These are phyloP conservation scores for Suhomyces chickasaworum DNA, from an alignment of 1,139 yeast species.

Conservation along the genomic window DNA sequence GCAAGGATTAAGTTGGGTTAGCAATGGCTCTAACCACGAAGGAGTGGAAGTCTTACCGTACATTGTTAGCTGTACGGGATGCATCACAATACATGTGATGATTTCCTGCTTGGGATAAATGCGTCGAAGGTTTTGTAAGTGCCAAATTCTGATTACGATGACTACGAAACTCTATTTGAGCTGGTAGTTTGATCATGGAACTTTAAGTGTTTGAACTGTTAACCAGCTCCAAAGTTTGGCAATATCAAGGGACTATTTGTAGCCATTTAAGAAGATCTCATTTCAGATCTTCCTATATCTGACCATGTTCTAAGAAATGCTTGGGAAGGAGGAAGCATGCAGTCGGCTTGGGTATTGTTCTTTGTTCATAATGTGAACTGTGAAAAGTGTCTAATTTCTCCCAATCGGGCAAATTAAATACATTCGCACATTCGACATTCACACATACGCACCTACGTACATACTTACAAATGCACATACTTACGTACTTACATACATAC, in stretches of 20 bases:
- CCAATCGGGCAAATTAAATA: neutral
- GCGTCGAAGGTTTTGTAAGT: neutral
- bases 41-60: conserved; percentile 2
- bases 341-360: neutral
- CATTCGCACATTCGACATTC: neutral
- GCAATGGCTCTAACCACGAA: conserved; percentile 1
- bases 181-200: too few relatives aligned
- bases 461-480: too few relatives aligned
- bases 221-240: too few relatives aligned
- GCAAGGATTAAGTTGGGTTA: neutral
- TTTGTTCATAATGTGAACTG: neutral
- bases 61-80: conserved; percentile 3
- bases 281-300: neutral
- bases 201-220: too few relatives aligned
- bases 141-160: too few relatives aligned
- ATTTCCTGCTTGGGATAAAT: conserved; percentile 7
- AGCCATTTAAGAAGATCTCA: neutral
- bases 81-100: conserved; percentile 5
- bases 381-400: conserved; percentile 3
- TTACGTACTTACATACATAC: too few relatives aligned
- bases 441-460: too few relatives aligned
- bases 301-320: neutral
- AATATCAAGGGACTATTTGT: too few relatives aligned
- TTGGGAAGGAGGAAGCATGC: neutral
- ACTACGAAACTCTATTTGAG: too few relatives aligned